A percentile compares a stretch with the other conserved stretches of the same genome.
These are phyloP conservation scores for Pseudogymnoascus sp. DNA, from an alignment of 2,329 filamentous ascomycete genomes.

Conservation along the genomic window DNA sequence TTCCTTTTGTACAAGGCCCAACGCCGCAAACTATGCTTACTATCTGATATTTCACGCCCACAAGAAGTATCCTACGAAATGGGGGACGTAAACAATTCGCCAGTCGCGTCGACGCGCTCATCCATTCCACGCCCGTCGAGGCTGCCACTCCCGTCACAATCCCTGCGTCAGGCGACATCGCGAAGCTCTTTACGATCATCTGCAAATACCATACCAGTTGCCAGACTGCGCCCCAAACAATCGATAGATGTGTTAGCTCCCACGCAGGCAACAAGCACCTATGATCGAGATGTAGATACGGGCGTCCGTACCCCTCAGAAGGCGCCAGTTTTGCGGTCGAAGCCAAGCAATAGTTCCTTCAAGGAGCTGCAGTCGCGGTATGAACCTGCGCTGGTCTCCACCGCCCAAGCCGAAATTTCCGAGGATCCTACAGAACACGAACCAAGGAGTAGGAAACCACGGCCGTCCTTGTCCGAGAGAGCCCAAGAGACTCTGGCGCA, in stretches of 20 bases:
- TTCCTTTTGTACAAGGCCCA: not conserved
- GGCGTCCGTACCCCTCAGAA: not conserved
- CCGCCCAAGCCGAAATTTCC: not conserved
- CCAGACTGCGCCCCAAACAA: not conserved
- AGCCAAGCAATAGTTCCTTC: constrained; percentile 1
- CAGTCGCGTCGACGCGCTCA: constrained; percentile 12
- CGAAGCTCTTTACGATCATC: not conserved
- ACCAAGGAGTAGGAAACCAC: not conserved
- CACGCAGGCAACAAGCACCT: not conserved
- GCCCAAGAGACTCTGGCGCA: constrained; percentile 78
- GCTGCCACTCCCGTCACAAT: constrained; percentile 37
- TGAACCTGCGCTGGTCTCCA: not conserved
- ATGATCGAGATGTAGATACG: not conserved
- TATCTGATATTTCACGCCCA: not conserved
- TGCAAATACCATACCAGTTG: not conserved
- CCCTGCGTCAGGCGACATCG: not conserved
- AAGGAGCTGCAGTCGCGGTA: constrained; percentile 6
- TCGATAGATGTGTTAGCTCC: not conserved
- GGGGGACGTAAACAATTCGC: constrained; percentile 9
- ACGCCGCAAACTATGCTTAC: constrained; percentile 5
- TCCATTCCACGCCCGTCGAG: constrained; percentile 45
- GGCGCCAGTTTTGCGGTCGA: not conserved
- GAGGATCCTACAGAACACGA: not conserved
- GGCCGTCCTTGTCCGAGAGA: constrained; percentile 63
- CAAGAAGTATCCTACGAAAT: constrained; percentile 14